Conservation (phyloP, 495 filamentous ascomycete species). For the Daldinia bambusicola region DNA sequence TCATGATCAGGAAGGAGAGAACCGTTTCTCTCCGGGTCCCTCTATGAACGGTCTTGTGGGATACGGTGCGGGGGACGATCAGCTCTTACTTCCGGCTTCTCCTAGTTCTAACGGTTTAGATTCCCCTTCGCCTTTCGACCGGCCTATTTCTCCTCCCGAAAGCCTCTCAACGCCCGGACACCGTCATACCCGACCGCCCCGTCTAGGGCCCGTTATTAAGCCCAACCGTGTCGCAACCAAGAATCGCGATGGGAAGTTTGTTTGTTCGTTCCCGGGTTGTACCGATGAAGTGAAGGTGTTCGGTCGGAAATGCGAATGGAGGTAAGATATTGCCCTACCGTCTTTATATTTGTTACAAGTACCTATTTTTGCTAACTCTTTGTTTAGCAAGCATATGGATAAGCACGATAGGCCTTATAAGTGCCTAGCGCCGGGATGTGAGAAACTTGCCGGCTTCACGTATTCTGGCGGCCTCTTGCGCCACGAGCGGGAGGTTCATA, state of each 20-base stretch:
- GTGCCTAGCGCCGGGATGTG: slow-evolving; percentile 78
- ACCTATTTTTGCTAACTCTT: slow-evolving; percentile 15
- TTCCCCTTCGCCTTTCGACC: slow-evolving; percentile 14
- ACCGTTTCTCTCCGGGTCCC: slow-evolving; percentile 7
- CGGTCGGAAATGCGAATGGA: slow-evolving; percentile 89
- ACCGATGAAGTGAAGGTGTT: slow-evolving; percentile 68
- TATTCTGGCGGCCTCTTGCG: slow-evolving; percentile 88
- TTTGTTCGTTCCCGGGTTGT: slow-evolving; percentile 73
- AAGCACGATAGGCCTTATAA: slow-evolving; percentile 94
- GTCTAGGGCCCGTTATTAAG: slow-evolving; percentile 61
- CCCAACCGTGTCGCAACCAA: slow-evolving; percentile 60
- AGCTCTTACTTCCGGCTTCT: slow-evolving; percentile 30
- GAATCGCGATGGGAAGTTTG: slow-evolving; percentile 74
- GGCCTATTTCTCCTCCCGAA: slow-evolving; percentile 25
- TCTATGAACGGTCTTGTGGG: slow-evolving; percentile 18
- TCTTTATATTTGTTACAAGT: neutral
- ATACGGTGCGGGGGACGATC: slow-evolving; percentile 17
- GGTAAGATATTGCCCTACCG: slow-evolving; percentile 64
- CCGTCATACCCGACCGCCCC: slow-evolving; percentile 25
- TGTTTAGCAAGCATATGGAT: slow-evolving; percentile 89
- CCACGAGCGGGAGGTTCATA: slow-evolving; percentile 92
- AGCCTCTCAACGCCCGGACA: slow-evolving; percentile 7
- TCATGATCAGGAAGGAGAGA: slow-evolving; percentile 20
- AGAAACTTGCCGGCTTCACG: slow-evolving; percentile 91
- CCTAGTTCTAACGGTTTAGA: slow-evolving; percentile 29